Evolutionary conservation across 768 basidiomycete species (phyloP), one percentile per base, ranked within the genome.

Genomic region (Suillus discolor): DNA sequence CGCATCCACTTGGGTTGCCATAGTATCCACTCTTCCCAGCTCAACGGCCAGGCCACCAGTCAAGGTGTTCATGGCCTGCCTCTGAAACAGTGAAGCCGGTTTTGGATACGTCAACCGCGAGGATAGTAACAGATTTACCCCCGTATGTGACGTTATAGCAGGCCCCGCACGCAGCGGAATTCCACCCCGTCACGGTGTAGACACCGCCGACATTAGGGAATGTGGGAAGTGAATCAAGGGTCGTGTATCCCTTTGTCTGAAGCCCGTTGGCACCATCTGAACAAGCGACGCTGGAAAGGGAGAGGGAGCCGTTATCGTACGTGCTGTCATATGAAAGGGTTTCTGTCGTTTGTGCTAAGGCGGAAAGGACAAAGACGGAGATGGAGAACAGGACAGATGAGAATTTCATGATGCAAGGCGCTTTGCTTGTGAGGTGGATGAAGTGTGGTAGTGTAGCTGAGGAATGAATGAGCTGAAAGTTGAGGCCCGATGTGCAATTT

Each of bases 61-160:
- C 68, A 76, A 28, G 0, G 13, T 34, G 61, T 77, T 51, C 77
- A 76, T 78, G 61, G 75, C 75, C 65, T n/a, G 0, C 28, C 61
- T 68, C 9, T 12, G 75, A 76, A 15, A 69, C 34, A 7, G 82
- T 83, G 71, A 84, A 84, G 3, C 82, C 82, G 2, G 51, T 39
- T 42, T 39, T 63, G 15, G 87, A 79, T 64, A 75, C 74, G 67
- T 91, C 90, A 47, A 90, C 80, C 2, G 84, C 90, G 11, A 85
- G 67, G 16, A 89, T 73, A 60, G 82, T 81, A 72, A 89, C 77
- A 60, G 74, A 84, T 51, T 64, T 81, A 25, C 1, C 49, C 0
- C 57, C 64, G 59, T 70, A 79, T 11, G 71, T 74, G 44, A 79
- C 67, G 4, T 67, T 63, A 54, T 79, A 79, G 63, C 77, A 78